phyloP scores from a whole-genome alignment of 139 green algal genomes.

The Picochlorum sp. region DNA sequence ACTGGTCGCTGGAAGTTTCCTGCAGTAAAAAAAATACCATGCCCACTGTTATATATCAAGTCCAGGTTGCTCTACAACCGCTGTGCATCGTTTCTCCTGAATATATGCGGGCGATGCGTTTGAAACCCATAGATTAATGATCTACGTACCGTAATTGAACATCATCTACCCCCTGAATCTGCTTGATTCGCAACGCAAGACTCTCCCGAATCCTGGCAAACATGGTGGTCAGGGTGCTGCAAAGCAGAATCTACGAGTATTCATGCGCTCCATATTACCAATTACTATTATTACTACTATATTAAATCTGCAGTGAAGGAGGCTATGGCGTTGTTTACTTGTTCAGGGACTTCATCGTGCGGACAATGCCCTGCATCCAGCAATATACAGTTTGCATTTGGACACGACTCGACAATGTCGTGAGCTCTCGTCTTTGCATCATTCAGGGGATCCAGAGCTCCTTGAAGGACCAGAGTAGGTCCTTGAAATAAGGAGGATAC shows the following conservation, averaged over 20 bases:
- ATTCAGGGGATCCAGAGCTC: conserved; percentile 70
- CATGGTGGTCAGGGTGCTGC: neutral
- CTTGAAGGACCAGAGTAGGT: conserved; percentile 64
- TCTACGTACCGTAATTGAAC: conserved; percentile 4
- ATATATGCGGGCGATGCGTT: too few relatives aligned
- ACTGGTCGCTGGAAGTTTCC: conserved; percentile 11
- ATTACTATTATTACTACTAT: neutral
- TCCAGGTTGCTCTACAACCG: too few relatives aligned
- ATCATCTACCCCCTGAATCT: conserved; percentile 6
- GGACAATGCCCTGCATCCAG: conserved; percentile 72
- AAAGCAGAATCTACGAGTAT: too few relatives aligned
- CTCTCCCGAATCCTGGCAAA: neutral
- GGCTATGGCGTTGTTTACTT: conserved; percentile 50
- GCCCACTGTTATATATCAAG: too few relatives aligned
- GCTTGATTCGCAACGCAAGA: conserved; percentile 8
- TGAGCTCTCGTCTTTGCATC: conserved; percentile 52
- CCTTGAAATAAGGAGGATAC: conserved; percentile 50
- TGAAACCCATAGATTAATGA: neutral
- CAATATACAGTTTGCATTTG: conserved; percentile 25
- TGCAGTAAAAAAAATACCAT: neutral
- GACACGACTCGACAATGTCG: conserved; percentile 36
- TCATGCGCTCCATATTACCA: neutral
- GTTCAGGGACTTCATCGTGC: conserved; percentile 69
- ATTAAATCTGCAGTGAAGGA: conserved; percentile 24
- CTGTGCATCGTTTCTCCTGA: too few relatives aligned